phyloP scores from a whole-genome alignment of 345 rosid species.

The Melaleuca alternifolia region DNA sequence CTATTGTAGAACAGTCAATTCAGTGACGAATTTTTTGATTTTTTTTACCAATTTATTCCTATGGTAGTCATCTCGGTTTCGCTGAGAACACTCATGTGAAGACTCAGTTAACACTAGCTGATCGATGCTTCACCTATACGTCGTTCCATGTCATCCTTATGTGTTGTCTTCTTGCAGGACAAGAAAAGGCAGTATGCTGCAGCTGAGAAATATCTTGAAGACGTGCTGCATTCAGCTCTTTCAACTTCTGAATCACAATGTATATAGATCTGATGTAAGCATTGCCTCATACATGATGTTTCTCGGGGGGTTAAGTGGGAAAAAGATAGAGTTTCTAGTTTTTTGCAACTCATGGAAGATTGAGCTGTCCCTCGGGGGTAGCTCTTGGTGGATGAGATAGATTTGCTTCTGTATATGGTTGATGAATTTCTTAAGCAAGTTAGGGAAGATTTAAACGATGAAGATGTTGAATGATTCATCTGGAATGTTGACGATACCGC shows the following conservation, averaged over 20 bases:
- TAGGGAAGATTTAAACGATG: neutral
- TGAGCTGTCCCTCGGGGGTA: neutral
- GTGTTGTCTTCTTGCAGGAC: slow-evolving; percentile 35
- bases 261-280: neutral
- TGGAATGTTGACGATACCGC: too few species aligned
- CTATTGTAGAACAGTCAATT: too few species aligned
- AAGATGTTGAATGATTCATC: neutral
- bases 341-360: neutral
- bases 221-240: slow-evolving; percentile 71
- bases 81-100: too few species aligned
- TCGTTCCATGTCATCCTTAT: neutral
- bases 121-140: neutral
- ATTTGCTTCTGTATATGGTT: neutral
- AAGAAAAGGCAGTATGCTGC: slow-evolving; percentile 79
- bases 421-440: neutral
- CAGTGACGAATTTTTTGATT: too few species aligned
- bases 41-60: too few species aligned
- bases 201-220: slow-evolving; percentile 85
- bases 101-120: too few species aligned
- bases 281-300: neutral
- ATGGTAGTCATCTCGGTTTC: too few species aligned
- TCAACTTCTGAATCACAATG: slow-evolving; percentile 21
- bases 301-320: too few species aligned
- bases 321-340: neutral
- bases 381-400: neutral